Conservation (phyloP, 371 early-diverging fungal species). For the Apophysomyces variabilis region DNA sequence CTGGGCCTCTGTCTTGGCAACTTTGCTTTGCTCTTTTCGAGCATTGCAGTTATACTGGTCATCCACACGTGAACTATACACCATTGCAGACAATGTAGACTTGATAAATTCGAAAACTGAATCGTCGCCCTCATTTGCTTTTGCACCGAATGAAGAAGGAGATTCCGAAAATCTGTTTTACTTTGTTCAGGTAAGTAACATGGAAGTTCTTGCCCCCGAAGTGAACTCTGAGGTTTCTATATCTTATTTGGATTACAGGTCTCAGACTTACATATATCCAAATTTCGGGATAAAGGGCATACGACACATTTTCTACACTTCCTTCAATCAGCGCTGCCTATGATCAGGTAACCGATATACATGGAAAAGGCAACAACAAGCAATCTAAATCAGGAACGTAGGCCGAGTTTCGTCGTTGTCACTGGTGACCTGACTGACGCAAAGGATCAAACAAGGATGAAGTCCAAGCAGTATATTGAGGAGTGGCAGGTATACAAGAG, state of each 20-base stretch:
- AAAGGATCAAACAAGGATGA: conserved; percentile 65
- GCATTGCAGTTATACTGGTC: conserved; percentile 33
- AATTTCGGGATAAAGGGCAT: conserved; percentile 67
- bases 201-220: neutral
- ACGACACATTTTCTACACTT: conserved; percentile 77
- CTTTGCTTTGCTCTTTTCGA: conserved; percentile 27
- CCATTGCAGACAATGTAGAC: conserved; percentile 7
- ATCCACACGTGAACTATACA: conserved; percentile 31
- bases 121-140: too few species aligned
- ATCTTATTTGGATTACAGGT: conserved; percentile 51
- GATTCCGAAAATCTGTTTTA: conserved; percentile 59
- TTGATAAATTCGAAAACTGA: neutral
- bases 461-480: conserved; percentile 76
- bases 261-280: conserved; percentile 86
- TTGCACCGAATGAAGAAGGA: conserved; percentile 9
- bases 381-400: neutral
- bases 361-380: neutral
- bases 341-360: conserved; percentile 40
- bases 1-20: conserved; percentile 16
- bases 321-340: conserved; percentile 69
- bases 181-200: conserved; percentile 61
- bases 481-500: conserved; percentile 83
- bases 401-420: conserved; percentile 70
- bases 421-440: conserved; percentile 91
- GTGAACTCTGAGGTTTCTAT: too few species aligned